Conservation (phyloP, 2,329 filamentous ascomycete genomes). For the Capronia americana region DNA sequence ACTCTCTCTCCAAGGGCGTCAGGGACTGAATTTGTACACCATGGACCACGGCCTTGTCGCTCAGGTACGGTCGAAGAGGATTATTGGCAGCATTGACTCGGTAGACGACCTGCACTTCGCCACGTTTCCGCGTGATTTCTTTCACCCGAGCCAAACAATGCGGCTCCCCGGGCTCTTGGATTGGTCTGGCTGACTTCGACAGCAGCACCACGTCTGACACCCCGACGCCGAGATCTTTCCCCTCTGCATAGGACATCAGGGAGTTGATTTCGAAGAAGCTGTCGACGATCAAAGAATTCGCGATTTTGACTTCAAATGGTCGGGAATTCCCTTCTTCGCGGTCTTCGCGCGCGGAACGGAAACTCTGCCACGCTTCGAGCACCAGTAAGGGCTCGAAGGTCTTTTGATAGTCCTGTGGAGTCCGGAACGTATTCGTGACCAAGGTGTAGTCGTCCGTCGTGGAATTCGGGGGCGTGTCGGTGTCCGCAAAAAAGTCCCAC, state of each 20-base stretch:
- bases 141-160: slow-evolving; percentile 88
- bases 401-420: slow-evolving; percentile 79
- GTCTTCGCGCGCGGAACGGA: slow-evolving; percentile 85
- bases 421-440: slow-evolving; percentile 78
- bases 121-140: slow-evolving; percentile 79
- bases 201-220: slow-evolving; percentile 91
- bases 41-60: slow-evolving; percentile 72
- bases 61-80: slow-evolving; percentile 68
- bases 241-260: slow-evolving; percentile 72
- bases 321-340: slow-evolving; percentile 72
- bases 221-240: slow-evolving; percentile 73
- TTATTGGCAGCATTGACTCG: slow-evolving; percentile 71
- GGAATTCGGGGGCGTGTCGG: slow-evolving; percentile 79
- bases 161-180: slow-evolving; percentile 68
- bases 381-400: slow-evolving; percentile 91
- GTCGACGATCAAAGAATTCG: slow-evolving; percentile 88
- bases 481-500: slow-evolving; percentile 93
- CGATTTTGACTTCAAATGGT: slow-evolving; percentile 84
- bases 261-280: slow-evolving; percentile 91
- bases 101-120: slow-evolving; percentile 82
- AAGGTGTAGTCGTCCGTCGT: slow-evolving; percentile 73
- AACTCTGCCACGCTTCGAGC: slow-evolving; percentile 94
- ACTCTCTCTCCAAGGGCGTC: slow-evolving; percentile 93
- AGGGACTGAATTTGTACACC: slow-evolving; percentile 89
- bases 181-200: slow-evolving; percentile 74